These are phyloP conservation scores for Lenwebbia sp. DNA, from an alignment of 345 rosid genomes.

Conservation along the genomic window DNA sequence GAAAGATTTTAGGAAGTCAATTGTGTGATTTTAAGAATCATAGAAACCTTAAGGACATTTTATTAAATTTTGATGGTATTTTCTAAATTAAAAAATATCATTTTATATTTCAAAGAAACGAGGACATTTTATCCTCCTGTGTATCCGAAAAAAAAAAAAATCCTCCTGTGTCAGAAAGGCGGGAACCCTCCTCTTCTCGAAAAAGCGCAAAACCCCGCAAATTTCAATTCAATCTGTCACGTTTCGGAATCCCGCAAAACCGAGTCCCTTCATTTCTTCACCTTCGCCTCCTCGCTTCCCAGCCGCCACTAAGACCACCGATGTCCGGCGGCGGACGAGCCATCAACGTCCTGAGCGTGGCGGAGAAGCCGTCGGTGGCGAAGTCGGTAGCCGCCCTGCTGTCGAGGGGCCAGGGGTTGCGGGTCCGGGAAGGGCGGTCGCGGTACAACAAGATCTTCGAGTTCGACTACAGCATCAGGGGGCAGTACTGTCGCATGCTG, in stretches of 20 bases:
- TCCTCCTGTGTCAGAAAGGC: neutral
- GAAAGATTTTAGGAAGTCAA: neutral
- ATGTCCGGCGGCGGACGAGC: slow-evolving; percentile 21
- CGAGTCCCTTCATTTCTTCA: neutral
- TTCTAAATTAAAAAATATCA: neutral
- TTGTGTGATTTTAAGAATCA: neutral
- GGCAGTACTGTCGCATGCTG: slow-evolving; percentile 82
- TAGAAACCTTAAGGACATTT: neutral
- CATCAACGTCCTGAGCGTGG: slow-evolving; percentile 70
- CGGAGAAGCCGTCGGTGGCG: slow-evolving; percentile 99
- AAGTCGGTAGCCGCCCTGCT: slow-evolving; percentile 72
- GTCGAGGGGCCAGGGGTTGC: slow-evolving; percentile 50
- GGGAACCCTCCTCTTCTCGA: neutral
- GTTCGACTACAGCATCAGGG: slow-evolving; percentile 70
- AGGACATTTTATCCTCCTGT: too few species aligned
- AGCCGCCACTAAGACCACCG: neutral
- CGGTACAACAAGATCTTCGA: slow-evolving; percentile 89
- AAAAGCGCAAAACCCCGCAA: neutral
- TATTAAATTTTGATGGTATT: neutral
- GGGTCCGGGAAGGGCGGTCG: slow-evolving; percentile 83
- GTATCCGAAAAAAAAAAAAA: neutral
- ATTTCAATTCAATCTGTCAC: neutral
- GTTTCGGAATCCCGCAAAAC: neutral
- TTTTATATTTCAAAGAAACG: neutral
- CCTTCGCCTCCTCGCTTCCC: neutral